Evolutionary conservation across 2,329 filamentous ascomycete genomes (phyloP).

Genomic region (Hypoxylon sp.): DNA sequence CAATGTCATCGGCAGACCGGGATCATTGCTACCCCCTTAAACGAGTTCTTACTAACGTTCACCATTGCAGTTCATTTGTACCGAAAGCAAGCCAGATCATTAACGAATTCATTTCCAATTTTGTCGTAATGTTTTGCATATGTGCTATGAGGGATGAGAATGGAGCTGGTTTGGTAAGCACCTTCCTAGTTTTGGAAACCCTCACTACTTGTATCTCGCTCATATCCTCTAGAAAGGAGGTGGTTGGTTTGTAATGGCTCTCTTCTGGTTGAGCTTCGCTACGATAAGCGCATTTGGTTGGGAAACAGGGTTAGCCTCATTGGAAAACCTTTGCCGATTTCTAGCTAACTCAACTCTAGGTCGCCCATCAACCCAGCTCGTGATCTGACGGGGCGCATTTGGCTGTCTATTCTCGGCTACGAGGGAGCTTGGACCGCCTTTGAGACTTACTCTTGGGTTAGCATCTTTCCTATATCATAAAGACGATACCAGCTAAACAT

Average conservation of each 20-base stretch:
- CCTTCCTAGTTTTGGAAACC: too few species aligned
- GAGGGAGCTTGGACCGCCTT: conserved; percentile 72
- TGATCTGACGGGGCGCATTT: conserved; percentile 74
- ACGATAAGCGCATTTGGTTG: conserved; percentile 78
- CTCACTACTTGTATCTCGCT: too few species aligned
- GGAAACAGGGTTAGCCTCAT: too few species aligned
- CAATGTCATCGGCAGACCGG: too few species aligned
- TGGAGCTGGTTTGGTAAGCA: conserved; percentile 30
- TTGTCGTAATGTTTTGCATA: conserved; percentile 75
- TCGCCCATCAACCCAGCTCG: conserved; percentile 72
- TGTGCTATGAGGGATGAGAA: conserved; percentile 70
- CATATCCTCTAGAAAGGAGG: conserved; percentile 60
- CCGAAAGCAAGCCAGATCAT: conserved; percentile 74
- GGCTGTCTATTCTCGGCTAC: conserved; percentile 74
- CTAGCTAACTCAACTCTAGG: too few species aligned
- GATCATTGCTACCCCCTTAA: too few species aligned
- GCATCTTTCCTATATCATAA: too few species aligned
- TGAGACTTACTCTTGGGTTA: conserved; percentile 76
- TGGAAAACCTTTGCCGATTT: too few species aligned
- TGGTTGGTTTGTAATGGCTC: conserved; percentile 62
- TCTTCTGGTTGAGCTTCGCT: conserved; percentile 79
- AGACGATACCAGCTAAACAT: too few species aligned
- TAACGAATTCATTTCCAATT: conserved; percentile 73
- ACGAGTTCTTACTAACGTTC: too few species aligned
- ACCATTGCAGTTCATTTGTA: conserved; percentile 73